Evolutionary conservation across 345 rosid species (phyloP), one percentile per base, ranked within the genome.

Genomic region (Populus euphratica): DNA sequence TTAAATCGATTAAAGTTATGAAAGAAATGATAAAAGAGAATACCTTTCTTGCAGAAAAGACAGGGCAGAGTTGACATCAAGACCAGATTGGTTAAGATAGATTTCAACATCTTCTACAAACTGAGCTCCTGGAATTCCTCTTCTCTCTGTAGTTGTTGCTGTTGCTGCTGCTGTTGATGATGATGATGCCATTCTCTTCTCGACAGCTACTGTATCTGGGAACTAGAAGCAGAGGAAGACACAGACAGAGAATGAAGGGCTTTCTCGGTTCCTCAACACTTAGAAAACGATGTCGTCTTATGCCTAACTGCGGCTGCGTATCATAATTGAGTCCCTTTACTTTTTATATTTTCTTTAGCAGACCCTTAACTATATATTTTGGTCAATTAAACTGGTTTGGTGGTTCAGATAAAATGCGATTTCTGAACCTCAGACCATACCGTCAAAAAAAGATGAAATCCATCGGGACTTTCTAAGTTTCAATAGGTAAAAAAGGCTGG

Each of bases 41-140:
- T 23, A 90, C 99, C 99, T 90, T 80, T 96, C 97, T 89, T 94
- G 98, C 80, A 89, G 97, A 81, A 90, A 92, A 72, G 98, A 88
- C 69, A 94, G 96, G 72, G 94, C 89, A 21, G 98, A 88, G 87
- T 90, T 91, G 65, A 87, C 88, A 84, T 92, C 94, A 75, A 91
- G 88, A 44, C 91, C 92, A 17, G 87, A 83, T 70, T 88, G 90
- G 63, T 88, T 68, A 84, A 94, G 98, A 77, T 85, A 90, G 38
- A 89, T 89, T 67, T 89, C 91, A 0, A 91, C 99, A 82, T 91
- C 98, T 85, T 91, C 91, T 14, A 88, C 95, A 79, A 94, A 92
- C 78, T 91, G 94, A 77, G 98, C 98, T 29, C 89, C 99, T 0
- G 97, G 94, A 64, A 89, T 89, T 62, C 98, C 97, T 84, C 98